Evolutionary conservation across 2,329 filamentous ascomycete species (phyloP).

Genomic region (Sporothrix mexicana): DNA sequence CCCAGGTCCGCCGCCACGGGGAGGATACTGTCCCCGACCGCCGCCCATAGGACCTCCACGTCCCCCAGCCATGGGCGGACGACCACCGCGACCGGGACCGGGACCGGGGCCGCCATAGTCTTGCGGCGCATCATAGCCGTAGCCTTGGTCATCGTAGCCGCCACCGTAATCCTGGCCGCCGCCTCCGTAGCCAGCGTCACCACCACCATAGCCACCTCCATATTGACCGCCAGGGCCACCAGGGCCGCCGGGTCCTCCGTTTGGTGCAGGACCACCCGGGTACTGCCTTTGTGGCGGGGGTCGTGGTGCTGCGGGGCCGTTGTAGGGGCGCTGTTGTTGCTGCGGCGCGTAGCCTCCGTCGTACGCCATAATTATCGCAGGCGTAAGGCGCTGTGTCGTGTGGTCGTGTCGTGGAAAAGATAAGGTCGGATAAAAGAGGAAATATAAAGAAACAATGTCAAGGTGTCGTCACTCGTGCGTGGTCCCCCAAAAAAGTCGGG

Average conservation of each 20-base stretch:
- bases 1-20: conserved; percentile 45
- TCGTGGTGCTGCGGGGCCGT: conserved; percentile 52
- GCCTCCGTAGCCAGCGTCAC: neutral
- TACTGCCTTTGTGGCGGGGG: conserved; percentile 49
- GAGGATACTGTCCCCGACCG: conserved; percentile 49
- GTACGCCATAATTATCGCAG: conserved; percentile 54
- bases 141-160: conserved; percentile 53
- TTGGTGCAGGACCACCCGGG: conserved; percentile 40
- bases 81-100: conserved; percentile 50
- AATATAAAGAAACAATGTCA: neutral
- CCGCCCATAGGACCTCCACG: conserved; percentile 52
- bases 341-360: conserved; percentile 53
- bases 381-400: neutral
- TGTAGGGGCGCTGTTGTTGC: conserved; percentile 54
- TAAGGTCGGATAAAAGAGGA: neutral
- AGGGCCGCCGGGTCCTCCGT: conserved; percentile 40
- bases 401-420: conserved; percentile 2
- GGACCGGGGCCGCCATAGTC: conserved; percentile 48
- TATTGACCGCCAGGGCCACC: conserved; percentile 39
- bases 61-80: conserved; percentile 51
- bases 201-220: conserved; percentile 47
- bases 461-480: neutral
- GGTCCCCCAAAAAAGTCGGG: conserved; percentile 3
- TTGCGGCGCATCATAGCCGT: conserved; percentile 52
- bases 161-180: conserved; percentile 41